Evolutionary conservation across 768 basidiomycete genomes (phyloP), one percentile per base, ranked within the genome.

Genomic region (Naematelia aurantialba): DNA sequence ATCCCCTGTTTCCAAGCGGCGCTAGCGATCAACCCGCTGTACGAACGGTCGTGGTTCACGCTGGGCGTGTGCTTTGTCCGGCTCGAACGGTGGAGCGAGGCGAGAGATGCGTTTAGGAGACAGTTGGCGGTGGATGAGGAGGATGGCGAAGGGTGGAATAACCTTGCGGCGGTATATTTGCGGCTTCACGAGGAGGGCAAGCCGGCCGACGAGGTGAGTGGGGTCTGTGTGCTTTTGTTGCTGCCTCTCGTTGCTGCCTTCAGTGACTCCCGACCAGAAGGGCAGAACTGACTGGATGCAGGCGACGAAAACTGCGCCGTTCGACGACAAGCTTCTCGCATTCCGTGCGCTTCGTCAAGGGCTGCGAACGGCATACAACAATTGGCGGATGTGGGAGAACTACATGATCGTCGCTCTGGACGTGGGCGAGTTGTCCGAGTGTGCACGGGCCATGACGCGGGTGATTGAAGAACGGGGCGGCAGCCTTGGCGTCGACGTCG

Each of bases 341-440:
- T 96, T 90, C 81, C 87, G 87, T 17, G 94, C 96, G 1, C 86
- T 99, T 25, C 87, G 88, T 65, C 89, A 90, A 60, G 93, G 96
- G 1, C 82, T 98, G 60, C 86, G 85, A 66, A 84, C 83, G 76
- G 83, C 84, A 50, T 89, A 91, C 74, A 86, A 89, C 25, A 93
- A 91, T 71, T 98, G 94, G 93, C 84, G 91, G 19, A 93, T 99
- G 89, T 99, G 96, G 96, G 82, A 83, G 61, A 99, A 99, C 80
- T 98, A 92, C 80, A 92, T 90, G 87, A 81, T 96, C 70, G 87
- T 98, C 25, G 83, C 89, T 2, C 81, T 96, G 77, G 91, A 97
- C 65, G 88, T 97, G 19, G 94, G 93, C 5, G 92, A 98, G 73
- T 82, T 97, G 50, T 81, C 84, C 0, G 94, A 99, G 72, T 87